phyloP scores from a whole-genome alignment of 768 basidiomycete species.

The Pulveroboletus sp. region DNA sequence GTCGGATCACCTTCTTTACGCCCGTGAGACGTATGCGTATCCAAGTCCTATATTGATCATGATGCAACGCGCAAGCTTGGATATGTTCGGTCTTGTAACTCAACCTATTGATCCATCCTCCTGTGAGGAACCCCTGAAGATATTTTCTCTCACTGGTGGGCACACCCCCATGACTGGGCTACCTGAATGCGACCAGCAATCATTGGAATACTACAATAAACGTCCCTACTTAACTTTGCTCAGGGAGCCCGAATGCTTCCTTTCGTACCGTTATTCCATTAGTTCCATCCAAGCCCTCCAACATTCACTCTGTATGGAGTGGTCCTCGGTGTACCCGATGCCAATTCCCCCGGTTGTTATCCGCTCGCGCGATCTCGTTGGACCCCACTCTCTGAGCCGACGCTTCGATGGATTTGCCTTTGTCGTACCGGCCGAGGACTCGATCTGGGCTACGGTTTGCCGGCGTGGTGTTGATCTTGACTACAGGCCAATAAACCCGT shows the following conservation, averaged over 20 bases:
- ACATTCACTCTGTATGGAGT: conserved; percentile 1
- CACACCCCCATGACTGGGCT: conserved; percentile 5
- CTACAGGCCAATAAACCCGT: conserved; percentile 4
- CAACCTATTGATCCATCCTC: background rate
- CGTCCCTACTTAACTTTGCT: background rate
- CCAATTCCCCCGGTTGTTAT: conserved; percentile 24
- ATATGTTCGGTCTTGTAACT: background rate
- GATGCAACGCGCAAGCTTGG: conserved; percentile 7
- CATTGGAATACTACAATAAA: conserved; percentile 7
- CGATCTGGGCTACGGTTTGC: conserved; percentile 13
- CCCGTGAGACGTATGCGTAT: background rate
- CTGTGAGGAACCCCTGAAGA: background rate
- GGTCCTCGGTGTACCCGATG: conserved; percentile 8
- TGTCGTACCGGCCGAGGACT: conserved; percentile 5
- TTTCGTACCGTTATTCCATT: conserved; percentile 7
- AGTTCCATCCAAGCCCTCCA: conserved; percentile 10
- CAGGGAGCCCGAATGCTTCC: background rate
- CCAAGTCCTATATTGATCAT: conserved; percentile 14
- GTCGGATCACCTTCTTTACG: conserved; percentile 3
- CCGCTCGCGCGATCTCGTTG: conserved; percentile 13
- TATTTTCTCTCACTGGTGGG: conserved; percentile 8
- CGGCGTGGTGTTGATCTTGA: conserved; percentile 12
- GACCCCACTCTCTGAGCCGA: background rate
- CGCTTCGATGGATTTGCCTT: conserved; percentile 3
- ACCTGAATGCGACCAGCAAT: background rate